Conservation (phyloP, 148 eudicot genomes). For the Rheum nobile region DNA sequence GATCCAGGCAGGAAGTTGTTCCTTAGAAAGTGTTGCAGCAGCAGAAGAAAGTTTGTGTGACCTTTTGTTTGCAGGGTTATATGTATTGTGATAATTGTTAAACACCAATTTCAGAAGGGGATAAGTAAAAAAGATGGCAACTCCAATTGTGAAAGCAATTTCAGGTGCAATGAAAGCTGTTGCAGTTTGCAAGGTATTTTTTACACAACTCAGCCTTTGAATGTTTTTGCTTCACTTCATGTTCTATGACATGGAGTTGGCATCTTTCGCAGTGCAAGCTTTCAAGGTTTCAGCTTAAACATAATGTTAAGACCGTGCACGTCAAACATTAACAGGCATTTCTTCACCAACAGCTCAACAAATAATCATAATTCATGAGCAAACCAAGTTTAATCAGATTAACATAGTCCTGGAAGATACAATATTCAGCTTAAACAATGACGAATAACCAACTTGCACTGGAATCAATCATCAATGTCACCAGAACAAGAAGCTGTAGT, state of each 20-base stretch:
- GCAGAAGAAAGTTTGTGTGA: constrained; percentile 51
- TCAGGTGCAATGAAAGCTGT: background rate
- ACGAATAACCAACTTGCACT: background rate
- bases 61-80: constrained; percentile 36
- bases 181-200: background rate
- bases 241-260: background rate
- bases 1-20: constrained; percentile 18
- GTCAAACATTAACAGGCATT: background rate
- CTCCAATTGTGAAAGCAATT: background rate
- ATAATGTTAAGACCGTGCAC: background rate
- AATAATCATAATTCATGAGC: background rate
- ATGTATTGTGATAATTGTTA: background rate
- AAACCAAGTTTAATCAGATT: background rate
- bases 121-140: background rate
- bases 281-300: no score
- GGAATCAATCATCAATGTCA: background rate
- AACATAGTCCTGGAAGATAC: background rate
- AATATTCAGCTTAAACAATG: background rate
- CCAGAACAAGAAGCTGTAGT: background rate
- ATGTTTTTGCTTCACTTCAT: background rate
- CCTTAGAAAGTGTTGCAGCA: constrained; percentile 13
- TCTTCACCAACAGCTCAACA: background rate
- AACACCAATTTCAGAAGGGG: background rate
- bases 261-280: background rate
- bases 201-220: no score